Evolutionary conservation across 805 yeast genomes (phyloP), one percentile per base, ranked within the genome.

Genomic region (Naumovozyma baii): DNA sequence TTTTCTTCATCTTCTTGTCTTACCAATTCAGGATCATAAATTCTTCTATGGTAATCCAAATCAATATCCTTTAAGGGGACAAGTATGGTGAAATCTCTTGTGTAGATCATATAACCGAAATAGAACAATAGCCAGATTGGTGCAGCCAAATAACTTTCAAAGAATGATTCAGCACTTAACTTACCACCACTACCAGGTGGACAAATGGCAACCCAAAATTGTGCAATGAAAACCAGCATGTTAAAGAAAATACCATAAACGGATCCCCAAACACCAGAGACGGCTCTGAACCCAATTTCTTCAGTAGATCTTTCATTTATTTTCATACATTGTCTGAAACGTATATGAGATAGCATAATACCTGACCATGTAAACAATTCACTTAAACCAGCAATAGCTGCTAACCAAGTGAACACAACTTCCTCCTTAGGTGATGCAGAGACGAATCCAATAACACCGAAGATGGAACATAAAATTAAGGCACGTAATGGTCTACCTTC

Each of bases 191-290:
- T 43, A 5, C 51, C 76, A 39, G 77, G 57, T 37, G 84, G 82
- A 54, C 68, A 75, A 39, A 77, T 53, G 2, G 83, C 80, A 41
- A 79, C 72, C 78, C 80, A 78, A 57, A 78, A 74, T 53, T 76
- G 81, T 1, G 78, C 79, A 37, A 69, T 57, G 25, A 76, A 55
- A 18, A 78, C 72, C 38, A 76, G 60, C 8, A 63, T 42, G 41
- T 75, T 72, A 46, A 78, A 61, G n/a, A 63, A 43, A 13, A 74
- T 56, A 16, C 75, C 80, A 52, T 64, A 66, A 47, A 57, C 63
- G 3, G 80, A 74, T 13, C 78, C 78, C 52, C 54, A 60, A 12
- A 63, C 50, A 35, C 80, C 80, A 20, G 68, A 61, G 45, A 61
- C 68, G 17, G 80, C 64, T 31, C 51, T 55, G 55, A 67, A 75